Base-by-base conservation (phyloP, 2,329 filamentous ascomycete species). In the Fusarium sp. region DNA sequence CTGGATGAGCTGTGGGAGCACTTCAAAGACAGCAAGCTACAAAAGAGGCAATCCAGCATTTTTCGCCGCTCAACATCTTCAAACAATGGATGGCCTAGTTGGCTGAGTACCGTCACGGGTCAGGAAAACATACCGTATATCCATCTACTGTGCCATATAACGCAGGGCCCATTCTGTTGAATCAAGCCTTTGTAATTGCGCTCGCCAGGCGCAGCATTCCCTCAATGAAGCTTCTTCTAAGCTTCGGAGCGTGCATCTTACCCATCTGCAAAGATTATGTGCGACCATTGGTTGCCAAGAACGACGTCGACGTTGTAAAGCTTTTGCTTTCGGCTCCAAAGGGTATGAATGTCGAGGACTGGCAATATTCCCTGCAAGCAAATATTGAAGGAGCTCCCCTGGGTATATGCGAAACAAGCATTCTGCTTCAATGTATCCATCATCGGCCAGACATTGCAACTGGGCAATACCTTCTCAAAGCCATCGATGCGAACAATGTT, bases 1-100 rank as follows among this genome's bases (percentile, higher is more conserved):
- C 7, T 72, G 13, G 69, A 65, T 15, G 70, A 72, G 44, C 54
- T 72, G 5, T 72, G 70, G 70, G 54, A 45, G 5, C 70, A 72
- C 24, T 24, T 72, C 3, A 41, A 60, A 15, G 70, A 72, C 18
- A n/a, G 41, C 4, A 42, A 34, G 6, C 59, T 72, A 3, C 69
- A 72, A 28, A 72, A 45, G 45, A 69, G 20, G 34, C 50, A 52
- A 36, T 26, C 50, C 17, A 36, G 32, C n/a, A 36, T 52, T 20
- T 52, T 52, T 36, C 32, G 50, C 10, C 50, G 50, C 18, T 52
- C 50, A 52, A 52, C 32, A 6, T 52, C 50, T 24, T 52, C 50
- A 26, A 36, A 34, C 24, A 34, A 36, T 36, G 50, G 50, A 22
- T 6, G 22, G 8, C 36, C 32, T 6, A 52, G 5, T 26, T 52